Base-by-base conservation (phyloP, 2,329 filamentous ascomycete genomes). In the Elsinoe necatrix region DNA sequence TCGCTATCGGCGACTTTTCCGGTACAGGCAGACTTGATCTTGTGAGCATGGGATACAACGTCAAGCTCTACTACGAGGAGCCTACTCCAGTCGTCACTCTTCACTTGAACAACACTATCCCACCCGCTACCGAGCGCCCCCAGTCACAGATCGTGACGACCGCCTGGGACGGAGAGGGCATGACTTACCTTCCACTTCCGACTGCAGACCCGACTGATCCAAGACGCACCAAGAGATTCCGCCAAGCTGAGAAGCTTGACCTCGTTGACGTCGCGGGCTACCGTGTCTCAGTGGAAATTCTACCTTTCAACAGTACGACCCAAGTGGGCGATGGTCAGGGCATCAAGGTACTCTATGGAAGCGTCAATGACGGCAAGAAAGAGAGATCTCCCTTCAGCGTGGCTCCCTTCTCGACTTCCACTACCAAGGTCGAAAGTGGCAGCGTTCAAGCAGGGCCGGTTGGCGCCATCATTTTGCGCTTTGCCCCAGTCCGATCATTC, bases 41-140 rank as follows among this genome's bases (percentile, higher is more conserved):
- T 14, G 52, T 55, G 1, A 55, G 52, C 37, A 55, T 55, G 52
- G 52, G 52, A 34, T 55, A 55, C 37, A 55, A 55, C 16, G 52
- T 55, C 25, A 55, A 42, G 39, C 52, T 55, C n/a, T 55, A 45
- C 25, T 55, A 55, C 12, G 52, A 55, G 25, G 52, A 55, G 35
- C 52, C 52, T 20, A 18, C 25, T 12, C 52, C 52, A 11, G 52
- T 55, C 9, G 52, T 55, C 2, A 55, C 39, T 2, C 52, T 55
- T 31, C 35, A 55, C 23, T 23, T 55, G 25, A 55, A 55, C 35
- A 45, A 55, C 37, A 55, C 52, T 16, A 55, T 55, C 16, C 35
- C 52, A 1, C 52, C 52, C 14, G 52, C 52, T 3, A 31, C 29
- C 16, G 52, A 55, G 37, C 18, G 52, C 11, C 16, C 20, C 1